phyloP scores from a whole-genome alignment of 768 basidiomycete genomes.

The Phlebiopsis gigantea region DNA sequence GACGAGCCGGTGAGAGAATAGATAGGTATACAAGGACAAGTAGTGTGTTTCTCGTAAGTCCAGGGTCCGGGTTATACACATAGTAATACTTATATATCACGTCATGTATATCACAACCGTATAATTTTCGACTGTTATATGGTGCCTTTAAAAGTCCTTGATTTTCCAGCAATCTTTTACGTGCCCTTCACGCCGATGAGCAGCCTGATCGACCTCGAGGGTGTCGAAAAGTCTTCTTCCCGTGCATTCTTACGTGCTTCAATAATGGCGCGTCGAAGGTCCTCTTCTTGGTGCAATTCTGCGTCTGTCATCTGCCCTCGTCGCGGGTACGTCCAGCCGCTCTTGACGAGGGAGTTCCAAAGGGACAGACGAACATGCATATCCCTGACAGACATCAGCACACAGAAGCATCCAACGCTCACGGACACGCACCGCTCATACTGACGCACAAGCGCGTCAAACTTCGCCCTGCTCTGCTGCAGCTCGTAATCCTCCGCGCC shows the following conservation, averaged over 20 bases:
- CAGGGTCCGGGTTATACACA: background rate
- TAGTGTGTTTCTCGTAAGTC: background rate
- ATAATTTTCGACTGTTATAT: too few relatives aligned
- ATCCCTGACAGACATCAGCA: constrained; percentile 7
- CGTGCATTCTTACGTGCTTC: constrained; percentile 10
- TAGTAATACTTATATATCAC: background rate
- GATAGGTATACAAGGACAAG: background rate
- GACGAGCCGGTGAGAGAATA: background rate
- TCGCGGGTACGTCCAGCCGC: constrained; percentile 10
- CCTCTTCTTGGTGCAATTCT: constrained; percentile 11
- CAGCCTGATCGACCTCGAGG: constrained; percentile 6
- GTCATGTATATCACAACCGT: background rate
- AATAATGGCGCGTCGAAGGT: constrained; percentile 11
- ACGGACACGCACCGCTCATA: constrained; percentile 7
- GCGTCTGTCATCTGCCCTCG: background rate
- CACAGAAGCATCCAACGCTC: background rate
- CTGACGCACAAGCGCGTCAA: constrained; percentile 11
- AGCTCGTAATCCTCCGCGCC: constrained; percentile 1
- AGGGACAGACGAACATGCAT: constrained; percentile 13
- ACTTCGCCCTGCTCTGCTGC: constrained; percentile 1
- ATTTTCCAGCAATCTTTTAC: background rate
- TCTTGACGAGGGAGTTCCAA: constrained; percentile 13
- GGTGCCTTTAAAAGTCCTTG: background rate
- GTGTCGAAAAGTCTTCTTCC: constrained; percentile 7
- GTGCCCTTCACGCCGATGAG: constrained; percentile 10